Evolutionary conservation across 1,284 basidiomycete genomes (phyloP), one percentile per base, ranked within the genome.

Genomic region (Abortiporus biennis): DNA sequence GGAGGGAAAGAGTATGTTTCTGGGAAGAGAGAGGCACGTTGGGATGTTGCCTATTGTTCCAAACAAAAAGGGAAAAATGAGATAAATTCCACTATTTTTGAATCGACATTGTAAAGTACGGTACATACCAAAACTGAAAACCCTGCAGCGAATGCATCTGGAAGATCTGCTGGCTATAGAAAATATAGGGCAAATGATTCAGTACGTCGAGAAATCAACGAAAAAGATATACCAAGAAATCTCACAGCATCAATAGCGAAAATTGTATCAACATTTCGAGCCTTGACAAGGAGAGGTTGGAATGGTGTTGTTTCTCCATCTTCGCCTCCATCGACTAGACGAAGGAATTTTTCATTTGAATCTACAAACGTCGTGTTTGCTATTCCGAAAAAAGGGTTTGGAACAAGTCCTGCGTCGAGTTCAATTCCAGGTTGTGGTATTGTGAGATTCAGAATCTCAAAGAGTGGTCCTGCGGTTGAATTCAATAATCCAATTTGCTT

Each of bases 201-300:
- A 17, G 4, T 21, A 37, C 12, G n/a, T n/a, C n/a, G n/a, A n/a
- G n/a, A n/a, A n/a, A n/a, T n/a, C n/a, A n/a, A n/a, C 25, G 19
- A 27, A 29, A 6, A 25, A 27, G 15, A 34, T 13, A 42, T n/a
- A n/a, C n/a, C 19, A 11, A 42, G 34, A n/a, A 17, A 11, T 16
- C 66, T 51, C 47, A 68, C 67, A 16, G 61, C 69, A 51, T 81
- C 78, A 19, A 77, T 65, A 0, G 69, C 77, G 22, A 81, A 45
- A 42, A 81, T 67, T 3, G 68, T 57, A 49, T 81, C 79, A 13
- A 80, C 48, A 0, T 54, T 58, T 27, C 78, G 64, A 1, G 69
- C 70, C 38, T 69, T 65, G 36, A 77, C 72, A 4, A 80, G 60
- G 23, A 81, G 56, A 0, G 78, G 77, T 49, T 74, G 70, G 11